These are phyloP conservation scores for Fusarium praegraminearum DNA, from an alignment of 2,329 filamentous ascomycete genomes.

Conservation along the genomic window DNA sequence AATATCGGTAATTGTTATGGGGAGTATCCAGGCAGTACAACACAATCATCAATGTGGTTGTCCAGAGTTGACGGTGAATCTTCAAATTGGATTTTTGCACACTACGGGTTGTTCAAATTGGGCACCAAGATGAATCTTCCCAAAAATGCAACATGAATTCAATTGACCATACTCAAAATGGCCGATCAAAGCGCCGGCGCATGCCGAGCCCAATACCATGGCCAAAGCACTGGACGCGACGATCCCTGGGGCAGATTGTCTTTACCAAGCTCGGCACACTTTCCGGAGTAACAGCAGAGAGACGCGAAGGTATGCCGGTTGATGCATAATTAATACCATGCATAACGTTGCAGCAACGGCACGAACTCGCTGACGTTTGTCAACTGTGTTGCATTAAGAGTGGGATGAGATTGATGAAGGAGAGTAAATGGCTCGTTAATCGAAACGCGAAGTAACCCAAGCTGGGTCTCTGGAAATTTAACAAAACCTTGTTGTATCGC, in stretches of 20 bases:
- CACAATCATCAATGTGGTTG: too few relatives aligned
- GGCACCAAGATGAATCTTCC: not conserved
- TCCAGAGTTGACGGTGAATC: fast-evolving
- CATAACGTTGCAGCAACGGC: not conserved
- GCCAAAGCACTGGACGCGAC: not conserved
- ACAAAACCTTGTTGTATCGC: not conserved
- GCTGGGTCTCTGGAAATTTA: not conserved
- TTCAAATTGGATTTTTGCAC: not conserved
- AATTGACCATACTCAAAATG: too few relatives aligned
- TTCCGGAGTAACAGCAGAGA: not conserved
- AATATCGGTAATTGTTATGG: too few relatives aligned
- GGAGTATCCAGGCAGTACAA: too few relatives aligned
- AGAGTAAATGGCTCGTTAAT: not conserved
- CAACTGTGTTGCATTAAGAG: not conserved
- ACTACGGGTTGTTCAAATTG: too few relatives aligned
- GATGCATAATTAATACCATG: not conserved
- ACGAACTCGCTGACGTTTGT: too few relatives aligned
- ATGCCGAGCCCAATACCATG: not conserved
- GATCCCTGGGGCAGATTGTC: not conserved
- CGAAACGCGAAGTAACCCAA: not conserved
- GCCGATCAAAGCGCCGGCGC: not conserved
- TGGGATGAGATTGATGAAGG: not conserved
- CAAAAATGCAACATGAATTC: not conserved
- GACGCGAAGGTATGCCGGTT: not conserved
- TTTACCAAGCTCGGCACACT: not conserved